Base-by-base conservation (phyloP, 192 early-diverging fungal genomes). In the Podila clonocystis region DNA sequence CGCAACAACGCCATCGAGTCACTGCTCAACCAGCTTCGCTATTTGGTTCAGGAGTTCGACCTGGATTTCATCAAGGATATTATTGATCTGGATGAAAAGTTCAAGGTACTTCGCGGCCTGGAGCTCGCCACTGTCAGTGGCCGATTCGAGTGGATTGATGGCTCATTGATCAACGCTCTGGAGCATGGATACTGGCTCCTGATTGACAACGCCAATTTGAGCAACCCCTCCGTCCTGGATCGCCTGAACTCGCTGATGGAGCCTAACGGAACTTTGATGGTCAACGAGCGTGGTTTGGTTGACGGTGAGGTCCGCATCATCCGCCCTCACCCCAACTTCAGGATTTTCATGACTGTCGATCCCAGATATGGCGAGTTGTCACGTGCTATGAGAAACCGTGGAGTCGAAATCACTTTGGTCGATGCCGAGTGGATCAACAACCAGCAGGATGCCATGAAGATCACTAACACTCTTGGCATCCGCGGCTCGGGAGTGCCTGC, bases 91-190 rank as follows among this genome's bases (percentile, higher is more conserved):
- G 61, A 77, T 20, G 69, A 76, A 28, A 78, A 83, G 74, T 70
- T 82, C 38, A 64, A 72, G 57, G 64, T 76, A 0, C 66, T 91
- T 17, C 83, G 85, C 52, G 59, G 48, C 5, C 57, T 90, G 3
- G 87, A 91, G 74, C 70, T 64, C 20, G 78, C 84, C 1, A 85
- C 88, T 30, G 89, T 90, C 5, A 87, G 88, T 38, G 97, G 97
- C 19, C 87, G 89, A 20, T 99, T 99, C 74, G 98, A 99, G 75
- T 99, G 98, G 98, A 93, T 97, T 59, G 98, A 99, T 83, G 96
- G 97, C 48, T 90, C 94, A 5, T 86, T 99, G 7, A 93, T 99
- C 31, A 89, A 94, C 34, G 96, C 98, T 5, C 65, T 99, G 17
- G 91, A 95, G 65, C 85, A 94, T 59, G 98, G 97, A 2, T 87